Percentiles rank a stretch among this genome's conserved stretches.
phyloP scores from a whole-genome alignment of 2,329 filamentous ascomycete genomes.

The Nemania sp. region DNA sequence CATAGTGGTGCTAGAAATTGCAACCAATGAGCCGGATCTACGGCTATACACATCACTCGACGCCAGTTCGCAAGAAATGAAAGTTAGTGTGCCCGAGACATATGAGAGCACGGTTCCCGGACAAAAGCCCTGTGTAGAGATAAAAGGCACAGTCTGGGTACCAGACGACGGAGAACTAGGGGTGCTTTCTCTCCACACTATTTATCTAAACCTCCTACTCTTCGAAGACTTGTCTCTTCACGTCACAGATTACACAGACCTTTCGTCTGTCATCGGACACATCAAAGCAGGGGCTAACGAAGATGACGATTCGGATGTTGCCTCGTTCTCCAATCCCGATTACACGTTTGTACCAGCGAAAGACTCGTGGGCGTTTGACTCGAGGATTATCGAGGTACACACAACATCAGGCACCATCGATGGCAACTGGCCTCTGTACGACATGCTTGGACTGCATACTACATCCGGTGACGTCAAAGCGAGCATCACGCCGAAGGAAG shows the following conservation, averaged over 20 bases:
- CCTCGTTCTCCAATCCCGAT: slow-evolving; percentile 17
- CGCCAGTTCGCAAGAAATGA: slow-evolving; percentile 53
- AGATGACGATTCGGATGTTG: slow-evolving; percentile 29
- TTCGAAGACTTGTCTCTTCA: slow-evolving; percentile 54
- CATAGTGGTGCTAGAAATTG: slow-evolving; percentile 57
- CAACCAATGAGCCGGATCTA: slow-evolving; percentile 60
- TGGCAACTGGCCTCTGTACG: slow-evolving; percentile 65
- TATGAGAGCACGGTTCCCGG: slow-evolving; percentile 47
- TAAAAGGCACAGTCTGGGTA: slow-evolving; percentile 61
- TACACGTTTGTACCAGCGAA: slow-evolving; percentile 47
- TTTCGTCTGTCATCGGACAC: slow-evolving; percentile 56
- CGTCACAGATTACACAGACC: slow-evolving; percentile 51
- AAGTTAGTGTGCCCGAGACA: slow-evolving; percentile 55
- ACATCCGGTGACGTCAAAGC: slow-evolving; percentile 59
- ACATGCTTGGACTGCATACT: slow-evolving; percentile 59
- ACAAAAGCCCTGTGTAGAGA: slow-evolving; percentile 59
- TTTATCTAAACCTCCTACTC: slow-evolving; percentile 55
- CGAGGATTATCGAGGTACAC: slow-evolving; percentile 56
- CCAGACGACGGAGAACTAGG: slow-evolving; percentile 57
- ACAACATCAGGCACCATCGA: slow-evolving; percentile 59
- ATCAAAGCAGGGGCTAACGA: slow-evolving; percentile 53
- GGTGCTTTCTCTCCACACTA: slow-evolving; percentile 52
- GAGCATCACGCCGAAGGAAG: slow-evolving; percentile 57
- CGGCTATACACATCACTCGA: slow-evolving; percentile 52
- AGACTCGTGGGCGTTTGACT: slow-evolving; percentile 57